Conservation (phyloP, 2,329 filamentous ascomycete species). For the Fusarium sp. region DNA sequence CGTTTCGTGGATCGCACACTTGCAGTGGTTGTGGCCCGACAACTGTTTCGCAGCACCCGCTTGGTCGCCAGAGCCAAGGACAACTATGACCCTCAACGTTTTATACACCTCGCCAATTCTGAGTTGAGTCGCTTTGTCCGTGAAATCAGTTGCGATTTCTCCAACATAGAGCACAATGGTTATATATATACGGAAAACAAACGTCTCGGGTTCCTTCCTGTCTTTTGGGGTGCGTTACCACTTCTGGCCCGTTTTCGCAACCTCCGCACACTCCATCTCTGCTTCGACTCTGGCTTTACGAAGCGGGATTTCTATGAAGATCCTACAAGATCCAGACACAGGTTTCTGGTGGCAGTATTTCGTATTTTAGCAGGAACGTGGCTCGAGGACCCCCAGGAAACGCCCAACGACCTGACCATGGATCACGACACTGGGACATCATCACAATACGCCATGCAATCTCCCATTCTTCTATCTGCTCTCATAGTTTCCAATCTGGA, state of each 20-base stretch:
- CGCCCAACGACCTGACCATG: too few species aligned
- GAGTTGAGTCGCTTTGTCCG: background rate
- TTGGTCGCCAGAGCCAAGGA: background rate
- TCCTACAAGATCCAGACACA: accelerated
- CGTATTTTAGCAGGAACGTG: background rate
- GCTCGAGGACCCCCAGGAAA: background rate
- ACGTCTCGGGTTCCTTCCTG: background rate
- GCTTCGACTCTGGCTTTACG: background rate
- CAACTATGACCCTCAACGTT: background rate
- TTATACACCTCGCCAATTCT: background rate
- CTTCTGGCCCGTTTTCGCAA: background rate
- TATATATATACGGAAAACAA: background rate
- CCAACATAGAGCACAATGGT: background rate
- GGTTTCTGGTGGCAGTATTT: background rate
- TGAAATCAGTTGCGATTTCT: background rate
- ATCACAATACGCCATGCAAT: too few species aligned
- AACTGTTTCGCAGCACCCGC: background rate
- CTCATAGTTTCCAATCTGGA: background rate
- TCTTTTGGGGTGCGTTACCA: background rate
- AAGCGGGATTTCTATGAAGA: accelerated
- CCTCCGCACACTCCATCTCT: background rate
- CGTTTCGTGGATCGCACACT: background rate
- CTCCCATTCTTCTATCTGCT: background rate
- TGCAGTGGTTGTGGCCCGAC: background rate
- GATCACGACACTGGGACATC: too few species aligned